A percentile compares a stretch with the other conserved stretches of the same genome.
These are phyloP conservation scores for Breviolum minutum DNA, from an alignment of 73 alveolate species.

Conservation along the genomic window DNA sequence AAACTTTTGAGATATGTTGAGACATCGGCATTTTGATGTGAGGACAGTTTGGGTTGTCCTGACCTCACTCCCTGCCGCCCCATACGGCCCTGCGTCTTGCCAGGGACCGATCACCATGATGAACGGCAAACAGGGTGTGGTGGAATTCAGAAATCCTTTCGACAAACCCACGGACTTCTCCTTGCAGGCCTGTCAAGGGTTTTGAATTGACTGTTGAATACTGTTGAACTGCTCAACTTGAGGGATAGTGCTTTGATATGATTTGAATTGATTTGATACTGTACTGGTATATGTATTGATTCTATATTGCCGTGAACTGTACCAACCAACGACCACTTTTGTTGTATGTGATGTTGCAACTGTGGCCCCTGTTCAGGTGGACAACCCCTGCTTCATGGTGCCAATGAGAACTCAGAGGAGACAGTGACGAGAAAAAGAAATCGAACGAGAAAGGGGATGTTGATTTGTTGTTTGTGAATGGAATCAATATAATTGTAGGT, in stretches of 20 bases:
- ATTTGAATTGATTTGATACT: too few relatives aligned
- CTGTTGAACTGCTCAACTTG: not conserved
- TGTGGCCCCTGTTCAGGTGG: constrained; percentile 28
- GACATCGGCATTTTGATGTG: too few relatives aligned
- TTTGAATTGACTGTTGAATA: not conserved
- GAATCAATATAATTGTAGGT: too few relatives aligned
- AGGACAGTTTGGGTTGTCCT: not conserved
- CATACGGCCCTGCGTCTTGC: not conserved
- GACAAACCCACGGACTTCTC: constrained; percentile 92
- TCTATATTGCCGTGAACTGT: too few relatives aligned
- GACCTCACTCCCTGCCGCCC: not conserved
- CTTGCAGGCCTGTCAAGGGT: constrained; percentile 22
- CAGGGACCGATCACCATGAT: constrained; percentile 92
- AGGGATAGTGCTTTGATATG: not conserved
- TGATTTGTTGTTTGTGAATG: too few relatives aligned
- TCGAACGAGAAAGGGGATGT: too few relatives aligned
- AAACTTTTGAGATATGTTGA: too few relatives aligned
- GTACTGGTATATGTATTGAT: too few relatives aligned
- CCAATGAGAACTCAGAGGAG: constrained; percentile 85
- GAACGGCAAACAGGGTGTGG: constrained; percentile 92
- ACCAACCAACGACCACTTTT: too few relatives aligned
- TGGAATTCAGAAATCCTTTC: constrained; percentile 94
- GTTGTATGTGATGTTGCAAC: too few relatives aligned
- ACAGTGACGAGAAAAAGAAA: too few relatives aligned
- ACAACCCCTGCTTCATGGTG: constrained; percentile 90